Evolutionary conservation across 1,139 yeast genomes (phyloP), one percentile per base, ranked within the genome.

Genomic region (Keqinozyma sinolaborantium): DNA sequence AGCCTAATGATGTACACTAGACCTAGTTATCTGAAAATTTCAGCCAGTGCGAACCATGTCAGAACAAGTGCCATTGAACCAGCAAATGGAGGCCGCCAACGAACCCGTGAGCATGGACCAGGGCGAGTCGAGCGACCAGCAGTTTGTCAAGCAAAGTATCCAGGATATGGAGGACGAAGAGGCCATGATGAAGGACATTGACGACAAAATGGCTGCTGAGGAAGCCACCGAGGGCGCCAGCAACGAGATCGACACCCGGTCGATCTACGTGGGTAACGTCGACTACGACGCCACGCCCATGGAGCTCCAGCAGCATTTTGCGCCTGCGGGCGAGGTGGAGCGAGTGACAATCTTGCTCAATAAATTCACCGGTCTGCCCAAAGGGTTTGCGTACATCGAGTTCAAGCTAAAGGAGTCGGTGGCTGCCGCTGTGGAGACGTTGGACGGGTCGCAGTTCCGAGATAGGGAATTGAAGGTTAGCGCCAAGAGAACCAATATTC

Each of bases 201-300:
- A 56, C 32, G 43, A 57, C 4, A 48, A 56, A 35, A 38, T 53
- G 30, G 39, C 43, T 19, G 44, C 36, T 19, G 34, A 31, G 2
- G 41, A 33, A n/a, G 40, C 36, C 14, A 36, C 51, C 4, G 65
- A 59, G 28, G 61, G 56, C 27, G 65, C 58, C 28, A 71, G 60
- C 41, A 50, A 60, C 35, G 77, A 70, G 31, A 52, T 63, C 16
- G 97, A 90, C 54, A 72, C 86, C 3, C 73, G 94, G 38, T 83
- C 95, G 2, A 72, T 90, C 16, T 90, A 83, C 54, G 86, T 90
- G 14, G 95, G 96, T 13, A 87, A 87, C 50, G 94, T 90, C 15
- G 95, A 86, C 48, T 82, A 81, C 48, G 82, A 77, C 9, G 63
- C 90, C 3, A 76, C 90, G 3, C 95, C 96, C 7, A 79, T 81